Base-by-base conservation (phyloP, 2,329 filamentous ascomycete species). In the Endothia cerciana region DNA sequence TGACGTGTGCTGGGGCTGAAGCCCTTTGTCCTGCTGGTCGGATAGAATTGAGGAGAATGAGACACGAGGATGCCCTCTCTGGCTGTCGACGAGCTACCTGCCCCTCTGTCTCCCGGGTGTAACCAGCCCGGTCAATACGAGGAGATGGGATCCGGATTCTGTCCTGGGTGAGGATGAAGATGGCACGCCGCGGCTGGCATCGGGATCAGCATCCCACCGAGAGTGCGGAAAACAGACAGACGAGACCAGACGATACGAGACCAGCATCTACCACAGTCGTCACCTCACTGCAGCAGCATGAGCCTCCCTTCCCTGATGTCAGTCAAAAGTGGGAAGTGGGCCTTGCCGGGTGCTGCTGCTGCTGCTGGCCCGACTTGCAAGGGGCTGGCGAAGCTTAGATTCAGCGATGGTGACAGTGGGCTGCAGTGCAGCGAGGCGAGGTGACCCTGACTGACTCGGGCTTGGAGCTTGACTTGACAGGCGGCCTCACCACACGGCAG, bases 121-220 rank as follows among this genome's bases (percentile, higher is more conserved):
- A n/a, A 22, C 25, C 28, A 22, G 28, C 8, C 51, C 57, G 15
- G 38, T 17, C 38, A 22, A 45, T 59, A n/a, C n/a, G 57, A 59
- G 57, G 57, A 45, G 57, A 59, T 30, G n/a, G 38, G 40, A 22
- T 30, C 38, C 15, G 40, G 15, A 3, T 45, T 43, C 25, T 28
- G 38, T 59, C 8, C 47, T 15, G 3, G 55, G 40, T 59, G 38
- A 45, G 40, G 40, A 30, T 15, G 57, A 28, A 22, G 36, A 33
- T 59, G 57, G 38, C 38, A n/a, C 8, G 38, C 25, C 25, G 25
- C 57, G 40, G 57, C 40, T 59, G 38, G 57, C 57, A 59, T 59
- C 57, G 57, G 57, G 22, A 25, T 41, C 57, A 43, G 57, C 57
- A 59, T 36, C 15, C 57, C 19, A 45, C 15, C 11, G 3, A 28